These are phyloP conservation scores for Combretum micranthum DNA, from an alignment of 345 rosid species.

Conservation along the genomic window DNA sequence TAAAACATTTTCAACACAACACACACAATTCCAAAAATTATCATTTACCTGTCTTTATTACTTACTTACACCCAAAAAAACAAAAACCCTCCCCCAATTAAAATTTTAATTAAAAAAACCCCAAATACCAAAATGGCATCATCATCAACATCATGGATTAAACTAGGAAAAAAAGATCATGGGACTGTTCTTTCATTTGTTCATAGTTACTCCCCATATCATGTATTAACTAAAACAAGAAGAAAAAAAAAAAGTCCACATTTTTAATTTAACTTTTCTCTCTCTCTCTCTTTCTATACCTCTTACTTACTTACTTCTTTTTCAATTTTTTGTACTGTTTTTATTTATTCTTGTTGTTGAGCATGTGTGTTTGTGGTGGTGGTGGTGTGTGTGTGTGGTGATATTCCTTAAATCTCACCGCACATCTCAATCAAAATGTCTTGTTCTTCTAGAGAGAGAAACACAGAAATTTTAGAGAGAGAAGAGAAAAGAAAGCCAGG, in stretches of 20 bases:
- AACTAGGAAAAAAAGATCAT: constrained; percentile 12
- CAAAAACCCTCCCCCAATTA: constrained; percentile 12
- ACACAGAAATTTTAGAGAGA: not conserved
- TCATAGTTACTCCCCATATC: constrained; percentile 16
- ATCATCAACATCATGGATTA: constrained; percentile 11
- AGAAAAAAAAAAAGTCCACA: not conserved
- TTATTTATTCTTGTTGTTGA: constrained; percentile 14
- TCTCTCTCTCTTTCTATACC: constrained; percentile 2
- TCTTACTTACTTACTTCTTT: constrained; percentile 7
- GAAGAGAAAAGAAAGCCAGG: not conserved
- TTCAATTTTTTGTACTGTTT: constrained; percentile 2
- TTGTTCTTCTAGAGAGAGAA: not conserved
- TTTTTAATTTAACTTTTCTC: not conserved
- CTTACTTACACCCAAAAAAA: constrained; percentile 4
- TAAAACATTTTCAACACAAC: too few species aligned
- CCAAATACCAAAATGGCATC: constrained; percentile 11
- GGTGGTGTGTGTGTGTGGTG: constrained; percentile 1
- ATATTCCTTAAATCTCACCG: constrained; percentile 32
- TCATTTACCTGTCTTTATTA: too few species aligned
- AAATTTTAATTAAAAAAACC: constrained; percentile 2
- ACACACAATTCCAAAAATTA: too few species aligned
- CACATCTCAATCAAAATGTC: constrained; percentile 49
- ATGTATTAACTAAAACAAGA: too few species aligned
- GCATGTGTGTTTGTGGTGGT: constrained; percentile 12
- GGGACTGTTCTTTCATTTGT: constrained; percentile 21